Base-by-base conservation (phyloP, 768 basidiomycete genomes). In the Chalciporus sphaerocephalus region DNA sequence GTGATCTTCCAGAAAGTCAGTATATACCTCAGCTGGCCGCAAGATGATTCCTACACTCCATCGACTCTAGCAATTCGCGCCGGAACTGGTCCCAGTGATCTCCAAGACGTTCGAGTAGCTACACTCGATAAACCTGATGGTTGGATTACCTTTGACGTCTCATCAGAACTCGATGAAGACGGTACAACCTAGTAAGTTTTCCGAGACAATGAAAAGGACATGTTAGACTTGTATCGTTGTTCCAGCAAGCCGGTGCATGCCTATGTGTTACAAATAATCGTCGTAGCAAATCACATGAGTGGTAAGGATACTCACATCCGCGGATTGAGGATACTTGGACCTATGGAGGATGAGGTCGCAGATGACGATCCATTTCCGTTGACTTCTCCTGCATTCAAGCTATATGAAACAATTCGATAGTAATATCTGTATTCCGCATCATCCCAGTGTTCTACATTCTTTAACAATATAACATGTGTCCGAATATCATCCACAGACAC, bases 271-370 rank as follows among this genome's bases (percentile, higher is more conserved):
- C 92, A 98, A 63, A 75, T 98, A 34, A 85, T 94, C 47, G 79
- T 99, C 39, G 74, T 92, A 12, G 83, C 87, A 17, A 99, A 98
- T 61, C 93, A 98, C 61, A 87, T 96, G 85, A 97, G 94, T 56
- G 96, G 96, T 6, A 98, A 98, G 62, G 96, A 99, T 67, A 98
- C 96, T 8, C 96, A 99, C 69, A 89, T 99, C 15, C 81, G 96
- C 11, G 94, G 95, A 4, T 67, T 98, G 32, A 81, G 76, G 27
- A 76, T 97, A n/a, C 79, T 92, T 43, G 95, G 92, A 0, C 88
- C 92, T 3, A 65, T 81, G 6, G 87, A 86, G 58, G 76, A 79
- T n/a, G 64, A 38, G 34, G 39, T 67, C 9, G 58, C 71, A 20
- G 73, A 82, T 41, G 85, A 83, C 38, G 90, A 92, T 54, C 79